phyloP scores from a whole-genome alignment of 805 yeast genomes.

The Myxozyma vanderwaltii region DNA sequence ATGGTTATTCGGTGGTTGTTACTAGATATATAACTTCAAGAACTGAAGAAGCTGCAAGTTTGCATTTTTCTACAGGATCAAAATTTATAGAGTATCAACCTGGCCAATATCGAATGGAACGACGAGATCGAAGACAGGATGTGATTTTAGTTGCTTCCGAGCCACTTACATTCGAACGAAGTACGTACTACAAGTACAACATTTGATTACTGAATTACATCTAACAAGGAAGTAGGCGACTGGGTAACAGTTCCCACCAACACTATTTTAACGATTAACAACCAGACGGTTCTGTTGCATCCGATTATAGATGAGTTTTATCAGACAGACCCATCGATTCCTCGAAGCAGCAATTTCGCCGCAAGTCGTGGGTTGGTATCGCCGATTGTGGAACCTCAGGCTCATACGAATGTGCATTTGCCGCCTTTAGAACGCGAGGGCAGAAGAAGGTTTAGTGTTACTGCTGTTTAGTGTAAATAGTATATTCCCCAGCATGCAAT shows the following conservation, averaged over 20 bases:
- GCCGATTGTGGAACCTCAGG: constrained; percentile 63
- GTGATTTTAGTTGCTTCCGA: constrained; percentile 97
- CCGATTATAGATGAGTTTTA: constrained; percentile 86
- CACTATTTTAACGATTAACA: constrained; percentile 75
- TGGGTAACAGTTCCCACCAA: constrained; percentile 98
- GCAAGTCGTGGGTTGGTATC: constrained; percentile 93
- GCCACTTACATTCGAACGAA: constrained; percentile 93
- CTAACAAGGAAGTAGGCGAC: constrained; percentile 51
- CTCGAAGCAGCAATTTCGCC: constrained; percentile 79
- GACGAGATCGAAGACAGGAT: constrained; percentile 88
- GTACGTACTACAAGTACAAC: constrained; percentile 2
- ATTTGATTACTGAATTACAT: background rate
- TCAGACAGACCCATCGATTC: constrained; percentile 65
- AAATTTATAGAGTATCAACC: constrained; percentile 86
- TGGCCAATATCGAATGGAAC: constrained; percentile 91
- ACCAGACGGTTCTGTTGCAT: constrained; percentile 84
- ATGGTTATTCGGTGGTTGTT: constrained; percentile 83
- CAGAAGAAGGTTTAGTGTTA: constrained; percentile 42
- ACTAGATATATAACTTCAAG: constrained; percentile 85
- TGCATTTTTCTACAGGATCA: constrained; percentile 93
- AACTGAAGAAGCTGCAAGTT: constrained; percentile 93
- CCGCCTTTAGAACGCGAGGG: constrained; percentile 85
- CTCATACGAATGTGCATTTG: constrained; percentile 42
- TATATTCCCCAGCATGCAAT: too few relatives aligned
- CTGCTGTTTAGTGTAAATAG: too few relatives aligned